Evolutionary conservation across 129 eudicot genomes (phyloP).

Genomic region (Lonicera japonica): DNA sequence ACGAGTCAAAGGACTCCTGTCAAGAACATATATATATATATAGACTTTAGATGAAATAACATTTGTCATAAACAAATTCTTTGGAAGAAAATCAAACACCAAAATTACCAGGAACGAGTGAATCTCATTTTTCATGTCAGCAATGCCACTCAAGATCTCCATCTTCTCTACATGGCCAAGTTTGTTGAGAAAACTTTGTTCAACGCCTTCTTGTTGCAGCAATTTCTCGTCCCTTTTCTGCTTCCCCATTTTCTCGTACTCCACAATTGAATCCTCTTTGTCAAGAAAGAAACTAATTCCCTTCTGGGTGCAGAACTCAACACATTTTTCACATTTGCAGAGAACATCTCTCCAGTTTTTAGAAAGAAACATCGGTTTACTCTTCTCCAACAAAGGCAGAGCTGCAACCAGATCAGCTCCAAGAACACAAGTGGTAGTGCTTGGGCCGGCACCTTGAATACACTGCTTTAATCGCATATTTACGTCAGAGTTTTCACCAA

Average conservation of each 20-base stretch:
- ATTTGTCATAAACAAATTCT: neutral
- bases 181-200: conserved; percentile 48
- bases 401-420: conserved; percentile 46
- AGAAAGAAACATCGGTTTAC: conserved; percentile 65
- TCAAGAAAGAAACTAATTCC: conserved; percentile 63
- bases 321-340: conserved; percentile 68
- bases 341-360: conserved; percentile 81
- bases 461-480: conserved; percentile 14
- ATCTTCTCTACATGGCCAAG: conserved; percentile 84
- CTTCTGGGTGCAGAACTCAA: conserved; percentile 51
- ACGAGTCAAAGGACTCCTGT: conserved; percentile 69
- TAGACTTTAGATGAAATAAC: neutral
- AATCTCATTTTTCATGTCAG: conserved; percentile 84
- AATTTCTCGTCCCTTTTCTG: conserved; percentile 70
- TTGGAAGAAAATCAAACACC: neutral
- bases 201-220: conserved; percentile 66
- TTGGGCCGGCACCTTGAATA: conserved; percentile 28
- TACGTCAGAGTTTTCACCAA: conserved; percentile 28
- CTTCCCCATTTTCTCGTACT: conserved; percentile 75
- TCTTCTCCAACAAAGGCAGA: conserved; percentile 25
- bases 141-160: conserved; percentile 78
- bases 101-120: conserved; percentile 51
- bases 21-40: conserved; percentile 8
- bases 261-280: conserved; percentile 82
- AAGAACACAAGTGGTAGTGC: conserved; percentile 36